Base-by-base conservation (phyloP, 2,329 filamentous ascomycete genomes). In the Exserohilum rostratum region DNA sequence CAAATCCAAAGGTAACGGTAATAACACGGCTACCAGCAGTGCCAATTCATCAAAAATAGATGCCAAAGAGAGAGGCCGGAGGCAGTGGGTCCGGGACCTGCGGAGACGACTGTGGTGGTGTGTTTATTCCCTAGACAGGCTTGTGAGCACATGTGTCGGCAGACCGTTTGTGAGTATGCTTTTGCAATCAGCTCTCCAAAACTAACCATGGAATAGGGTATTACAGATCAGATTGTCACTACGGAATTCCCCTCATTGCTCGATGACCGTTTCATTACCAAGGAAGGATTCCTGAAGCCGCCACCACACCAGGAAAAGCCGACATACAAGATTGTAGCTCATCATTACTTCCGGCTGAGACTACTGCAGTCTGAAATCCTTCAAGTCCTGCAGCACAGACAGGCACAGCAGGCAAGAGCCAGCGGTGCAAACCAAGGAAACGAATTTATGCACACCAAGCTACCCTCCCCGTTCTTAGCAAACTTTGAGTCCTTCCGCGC, bases 211-310 rank as follows among this genome's bases (percentile, higher is more conserved):
- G 12, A 3, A 10, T 20, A 68, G 65, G 65, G 93, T 27, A 91
- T 98, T 60, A 93, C 90, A n/a, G 95, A 98, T 77, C 90, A 96
- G 72, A 91, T 96, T 60, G 91, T 98, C 67, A 98, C 93, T 12
- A 97, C 93, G 0, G 91, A 96, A 69, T 96, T 97, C 62, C 93
- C 93, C 1, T 96, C 91, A 3, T 76, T 93, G 49, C 80, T 96
- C 34, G 93, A 97, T 67, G 93, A 98, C 75, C 85, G 87, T 57
- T 93, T 89, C 70, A 96, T 98, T 67, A 96, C 91, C 0, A 86
- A 87, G 7, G 82, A 83, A 15, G 93, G 93, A 9, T 89, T 97
- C 65, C 67, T 86, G 29, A 81, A 85, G 10, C 83, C 87, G 3
- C 80, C 83, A 2, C 73, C 79, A 0, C 83, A 85, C n/a, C 73